A percentile compares a stretch with the other conserved stretches of the same genome.
These are phyloP conservation scores for Rhizophagus sp. DNA, from an alignment of 192 early-diverging fungal genomes.

Conservation along the genomic window DNA sequence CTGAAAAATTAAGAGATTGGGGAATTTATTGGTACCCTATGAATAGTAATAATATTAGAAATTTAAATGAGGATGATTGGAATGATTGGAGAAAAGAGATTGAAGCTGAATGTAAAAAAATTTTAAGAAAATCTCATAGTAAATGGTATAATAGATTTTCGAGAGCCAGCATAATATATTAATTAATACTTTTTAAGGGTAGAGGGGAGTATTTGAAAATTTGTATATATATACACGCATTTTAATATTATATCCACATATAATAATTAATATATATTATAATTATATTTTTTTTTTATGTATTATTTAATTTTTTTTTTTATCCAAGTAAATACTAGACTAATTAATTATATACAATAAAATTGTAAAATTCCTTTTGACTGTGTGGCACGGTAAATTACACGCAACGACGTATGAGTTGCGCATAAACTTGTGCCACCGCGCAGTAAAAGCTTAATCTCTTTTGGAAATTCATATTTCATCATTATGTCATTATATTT, in stretches of 20 bases:
- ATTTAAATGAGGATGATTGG: constrained; percentile 9
- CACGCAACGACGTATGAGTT: neutral
- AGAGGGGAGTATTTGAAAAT: no score
- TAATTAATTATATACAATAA: no score
- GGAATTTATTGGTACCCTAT: constrained; percentile 14
- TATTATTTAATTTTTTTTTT: no score
- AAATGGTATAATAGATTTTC: constrained; percentile 11
- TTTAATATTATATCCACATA: neutral
- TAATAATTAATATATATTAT: neutral
- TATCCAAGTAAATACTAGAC: no score
- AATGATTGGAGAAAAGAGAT: neutral
- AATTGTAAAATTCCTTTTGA: no score
- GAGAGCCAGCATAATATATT: neutral
- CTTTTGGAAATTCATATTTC: neutral
- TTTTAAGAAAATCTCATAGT: neutral
- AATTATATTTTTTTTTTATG: no score
- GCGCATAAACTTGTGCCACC: neutral
- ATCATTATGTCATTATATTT: neutral
- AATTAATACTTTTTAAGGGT: no score
- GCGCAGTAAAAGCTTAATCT: neutral
- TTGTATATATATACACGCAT: neutral
- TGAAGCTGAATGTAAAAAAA: neutral
- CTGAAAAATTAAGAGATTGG: neutral
- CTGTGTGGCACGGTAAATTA: neutral
- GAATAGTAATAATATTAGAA: neutral